Conservation (phyloP, 2,329 filamentous ascomycete species). For the Ambrosiella beaveri region DNA sequence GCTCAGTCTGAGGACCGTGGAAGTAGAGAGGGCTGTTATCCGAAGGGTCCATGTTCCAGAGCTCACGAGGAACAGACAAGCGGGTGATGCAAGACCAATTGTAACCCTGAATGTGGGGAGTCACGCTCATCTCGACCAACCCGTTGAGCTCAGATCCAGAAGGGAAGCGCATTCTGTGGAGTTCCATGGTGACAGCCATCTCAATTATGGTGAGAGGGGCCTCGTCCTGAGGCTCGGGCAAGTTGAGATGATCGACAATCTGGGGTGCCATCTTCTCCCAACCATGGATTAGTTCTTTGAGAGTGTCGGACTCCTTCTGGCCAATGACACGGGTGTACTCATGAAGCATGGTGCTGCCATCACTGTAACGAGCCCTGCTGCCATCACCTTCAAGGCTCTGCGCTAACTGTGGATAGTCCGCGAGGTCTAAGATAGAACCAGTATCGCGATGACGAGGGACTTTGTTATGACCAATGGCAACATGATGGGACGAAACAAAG, state of each 20-base stretch:
- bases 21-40: conserved; percentile 28
- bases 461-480: conserved; percentile 32
- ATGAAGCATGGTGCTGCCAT: conserved; percentile 34
- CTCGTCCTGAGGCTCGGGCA: conserved; percentile 28
- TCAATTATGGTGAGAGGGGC: conserved; percentile 41
- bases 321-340: conserved; percentile 39
- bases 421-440: conserved; percentile 25
- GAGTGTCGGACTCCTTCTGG: conserved; percentile 38
- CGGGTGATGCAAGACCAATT: conserved; percentile 44
- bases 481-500: conserved; percentile 36
- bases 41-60: conserved; percentile 24
- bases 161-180: conserved; percentile 41
- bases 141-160: conserved; percentile 42
- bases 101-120: conserved; percentile 35
- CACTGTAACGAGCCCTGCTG: conserved; percentile 32
- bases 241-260: conserved; percentile 34
- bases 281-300: conserved; percentile 33
- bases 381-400: conserved; percentile 36
- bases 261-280: conserved; percentile 43
- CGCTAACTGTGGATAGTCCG: conserved; percentile 38
- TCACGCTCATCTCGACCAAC: conserved; percentile 41
- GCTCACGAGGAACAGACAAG: conserved; percentile 38
- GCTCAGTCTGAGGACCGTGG: conserved; percentile 23
- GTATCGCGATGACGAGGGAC: conserved; percentile 26
- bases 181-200: conserved; percentile 42